These are phyloP conservation scores for Fusarium staphyleae DNA, from an alignment of 2,329 filamentous ascomycete species.

Conservation along the genomic window DNA sequence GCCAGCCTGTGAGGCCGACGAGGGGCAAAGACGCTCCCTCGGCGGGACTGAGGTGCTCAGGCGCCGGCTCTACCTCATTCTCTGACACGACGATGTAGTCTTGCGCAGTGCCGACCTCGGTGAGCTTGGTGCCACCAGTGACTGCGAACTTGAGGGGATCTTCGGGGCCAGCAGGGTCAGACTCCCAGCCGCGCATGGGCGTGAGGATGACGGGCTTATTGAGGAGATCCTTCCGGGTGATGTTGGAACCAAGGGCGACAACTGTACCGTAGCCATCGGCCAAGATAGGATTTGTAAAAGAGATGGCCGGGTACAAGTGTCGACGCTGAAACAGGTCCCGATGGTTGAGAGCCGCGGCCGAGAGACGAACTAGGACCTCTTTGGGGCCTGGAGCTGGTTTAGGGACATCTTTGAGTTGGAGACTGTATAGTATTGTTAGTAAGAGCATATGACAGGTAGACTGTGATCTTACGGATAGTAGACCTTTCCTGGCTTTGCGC, in stretches of 20 bases:
- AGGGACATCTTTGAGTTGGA: constrained; percentile 67
- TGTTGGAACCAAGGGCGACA: constrained; percentile 64
- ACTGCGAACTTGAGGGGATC: constrained; percentile 64
- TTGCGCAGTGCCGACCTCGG: constrained; percentile 71
- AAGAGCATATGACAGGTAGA: background rate
- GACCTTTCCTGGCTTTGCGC: constrained; percentile 81
- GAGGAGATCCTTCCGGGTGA: constrained; percentile 50
- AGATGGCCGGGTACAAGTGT: constrained; percentile 85
- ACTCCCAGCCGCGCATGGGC: constrained; percentile 79
- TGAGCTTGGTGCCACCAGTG: constrained; percentile 71
- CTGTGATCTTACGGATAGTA: constrained; percentile 72
- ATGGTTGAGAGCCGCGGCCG: constrained; percentile 88
- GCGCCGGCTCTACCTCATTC: constrained; percentile 77
- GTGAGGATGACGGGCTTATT: constrained; percentile 78
- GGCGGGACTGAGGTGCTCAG: constrained; percentile 71
- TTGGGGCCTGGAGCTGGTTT: constrained; percentile 68
- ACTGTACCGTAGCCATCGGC: constrained; percentile 85
- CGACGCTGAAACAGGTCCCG: constrained; percentile 94
- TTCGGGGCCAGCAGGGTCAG: constrained; percentile 77
- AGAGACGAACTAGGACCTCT: constrained; percentile 78
- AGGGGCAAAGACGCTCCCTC: constrained; percentile 87
- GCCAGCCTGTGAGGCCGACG: constrained; percentile 87
- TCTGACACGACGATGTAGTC: constrained; percentile 76
- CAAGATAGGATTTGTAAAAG: constrained; percentile 79
- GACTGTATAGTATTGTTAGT: constrained; percentile 47